Conservation (phyloP, 495 filamentous ascomycete species). For the Cladorrhinum samala region DNA sequence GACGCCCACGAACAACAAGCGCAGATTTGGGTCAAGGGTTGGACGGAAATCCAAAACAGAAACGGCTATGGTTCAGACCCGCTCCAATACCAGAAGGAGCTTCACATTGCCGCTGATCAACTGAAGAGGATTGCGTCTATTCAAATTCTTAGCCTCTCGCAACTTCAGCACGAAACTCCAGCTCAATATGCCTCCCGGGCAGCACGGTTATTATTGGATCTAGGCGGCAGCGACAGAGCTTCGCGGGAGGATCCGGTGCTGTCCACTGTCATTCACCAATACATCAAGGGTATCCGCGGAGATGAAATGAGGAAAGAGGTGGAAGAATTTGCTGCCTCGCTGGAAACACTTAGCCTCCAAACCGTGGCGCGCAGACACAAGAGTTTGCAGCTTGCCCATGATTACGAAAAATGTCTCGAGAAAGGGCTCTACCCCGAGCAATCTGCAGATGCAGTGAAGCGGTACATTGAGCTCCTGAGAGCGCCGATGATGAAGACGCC, state of each 20-base stretch:
- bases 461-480: constrained; percentile 35
- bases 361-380: constrained; percentile 39
- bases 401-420: constrained; percentile 43
- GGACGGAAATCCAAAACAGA: constrained; percentile 35
- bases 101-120: constrained; percentile 34
- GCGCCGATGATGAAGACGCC: constrained; percentile 10
- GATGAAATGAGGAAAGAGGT: constrained; percentile 32
- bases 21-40: constrained; percentile 27
- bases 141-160: constrained; percentile 41
- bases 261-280: constrained; percentile 29
- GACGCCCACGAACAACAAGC: constrained; percentile 30
- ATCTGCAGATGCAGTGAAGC: constrained; percentile 24
- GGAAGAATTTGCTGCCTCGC: constrained; percentile 24
- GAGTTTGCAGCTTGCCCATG: constrained; percentile 39
- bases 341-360: constrained; percentile 16
- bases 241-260: constrained; percentile 13
- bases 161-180: constrained; percentile 41
- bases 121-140: constrained; percentile 42
- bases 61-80: constrained; percentile 32
- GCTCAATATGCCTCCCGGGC: constrained; percentile 37
- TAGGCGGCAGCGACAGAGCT: constrained; percentile 21
- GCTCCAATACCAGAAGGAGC: constrained; percentile 39
- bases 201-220: constrained; percentile 28
- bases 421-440: constrained; percentile 32
- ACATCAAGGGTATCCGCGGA: constrained; percentile 40